These are phyloP conservation scores for Neonectria ditissima DNA, from an alignment of 2,329 filamentous ascomycete species.

Conservation along the genomic window DNA sequence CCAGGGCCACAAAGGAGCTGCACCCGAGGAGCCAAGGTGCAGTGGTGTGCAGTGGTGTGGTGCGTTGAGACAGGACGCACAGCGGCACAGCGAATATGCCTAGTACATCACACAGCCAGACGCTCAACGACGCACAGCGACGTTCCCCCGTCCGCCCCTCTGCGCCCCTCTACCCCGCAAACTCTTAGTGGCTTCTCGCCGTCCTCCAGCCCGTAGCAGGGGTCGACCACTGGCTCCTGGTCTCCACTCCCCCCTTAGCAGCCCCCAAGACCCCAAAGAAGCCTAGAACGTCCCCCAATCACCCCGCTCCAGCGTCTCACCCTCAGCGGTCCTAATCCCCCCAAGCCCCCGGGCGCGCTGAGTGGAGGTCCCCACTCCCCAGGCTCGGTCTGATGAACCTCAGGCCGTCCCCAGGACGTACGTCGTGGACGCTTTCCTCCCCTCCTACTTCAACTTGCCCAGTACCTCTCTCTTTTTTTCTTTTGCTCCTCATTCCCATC, in stretches of 20 bases:
- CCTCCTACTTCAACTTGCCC: constrained; percentile 18
- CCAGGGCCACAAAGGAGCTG: constrained; percentile 10
- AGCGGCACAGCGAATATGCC: neutral
- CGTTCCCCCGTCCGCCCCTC: constrained; percentile 3
- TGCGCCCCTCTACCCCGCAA: constrained; percentile 25
- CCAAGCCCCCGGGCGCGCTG: constrained; percentile 11
- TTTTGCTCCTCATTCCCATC: constrained; percentile 22
- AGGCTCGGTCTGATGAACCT: constrained; percentile 25
- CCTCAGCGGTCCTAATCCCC: constrained; percentile 9
- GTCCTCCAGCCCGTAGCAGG: constrained; percentile 14
- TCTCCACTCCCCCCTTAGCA: constrained; percentile 5
- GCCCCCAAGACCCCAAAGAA: constrained; percentile 14
- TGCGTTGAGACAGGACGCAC: neutral
- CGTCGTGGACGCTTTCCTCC: constrained; percentile 17
- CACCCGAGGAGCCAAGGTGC: neutral
- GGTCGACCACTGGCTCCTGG: constrained; percentile 10
- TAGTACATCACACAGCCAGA: no score
- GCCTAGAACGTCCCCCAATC: constrained; percentile 13
- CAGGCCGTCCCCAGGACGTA: constrained; percentile 23
- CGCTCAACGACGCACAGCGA: neutral
- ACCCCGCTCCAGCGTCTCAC: constrained; percentile 19
- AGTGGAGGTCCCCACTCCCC: constrained; percentile 27
- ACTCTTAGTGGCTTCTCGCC: constrained; percentile 17
- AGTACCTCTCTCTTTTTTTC: neutral
- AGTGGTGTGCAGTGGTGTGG: no score